Conservation (phyloP, 768 basidiomycete species). For the Porpolomopsis calyptriformis region DNA sequence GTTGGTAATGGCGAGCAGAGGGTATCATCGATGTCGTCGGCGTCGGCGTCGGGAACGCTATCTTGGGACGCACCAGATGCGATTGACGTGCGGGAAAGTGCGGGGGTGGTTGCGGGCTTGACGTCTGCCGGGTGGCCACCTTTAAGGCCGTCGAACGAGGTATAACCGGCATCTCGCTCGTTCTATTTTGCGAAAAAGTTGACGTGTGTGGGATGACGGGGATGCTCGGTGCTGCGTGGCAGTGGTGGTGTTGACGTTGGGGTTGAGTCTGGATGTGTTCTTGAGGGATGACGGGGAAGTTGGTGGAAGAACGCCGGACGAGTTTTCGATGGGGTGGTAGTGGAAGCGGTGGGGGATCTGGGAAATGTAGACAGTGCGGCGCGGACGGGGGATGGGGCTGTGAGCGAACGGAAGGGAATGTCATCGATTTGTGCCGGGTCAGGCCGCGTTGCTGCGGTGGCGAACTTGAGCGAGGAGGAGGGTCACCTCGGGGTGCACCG, state of each 20-base stretch:
- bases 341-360: background rate
- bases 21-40: too few species aligned
- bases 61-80: too few species aligned
- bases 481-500: conserved; percentile 10
- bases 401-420: background rate
- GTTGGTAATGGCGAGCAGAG: too few species aligned
- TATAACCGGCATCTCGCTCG: too few species aligned
- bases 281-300: background rate
- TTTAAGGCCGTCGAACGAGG: too few species aligned
- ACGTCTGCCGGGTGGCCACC: too few species aligned
- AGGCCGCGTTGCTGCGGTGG: background rate
- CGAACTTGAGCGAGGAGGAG: background rate
- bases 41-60: too few species aligned
- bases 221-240: too few species aligned
- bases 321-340: background rate
- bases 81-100: too few species aligned
- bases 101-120: too few species aligned
- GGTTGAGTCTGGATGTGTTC: background rate
- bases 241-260: background rate
- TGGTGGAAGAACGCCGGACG: background rate
- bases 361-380: background rate
- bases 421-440: background rate
- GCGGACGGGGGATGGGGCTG: background rate
- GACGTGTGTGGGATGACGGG: too few species aligned
- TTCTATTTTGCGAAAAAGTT: too few species aligned